Conservation (phyloP, 257 asterid species). For the Solanum piurae region DNA sequence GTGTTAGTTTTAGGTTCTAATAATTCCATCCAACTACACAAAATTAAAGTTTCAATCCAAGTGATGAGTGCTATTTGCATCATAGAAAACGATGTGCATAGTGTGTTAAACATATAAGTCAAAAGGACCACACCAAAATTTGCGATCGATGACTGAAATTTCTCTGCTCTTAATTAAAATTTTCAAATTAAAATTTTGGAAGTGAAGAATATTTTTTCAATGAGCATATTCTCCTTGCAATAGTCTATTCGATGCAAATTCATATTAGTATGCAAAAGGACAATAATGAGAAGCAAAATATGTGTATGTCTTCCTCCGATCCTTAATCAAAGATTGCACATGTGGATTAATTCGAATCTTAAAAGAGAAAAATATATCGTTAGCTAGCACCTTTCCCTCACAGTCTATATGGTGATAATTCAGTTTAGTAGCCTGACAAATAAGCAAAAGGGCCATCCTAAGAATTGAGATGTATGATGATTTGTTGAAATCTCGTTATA, state of each 20-base stretch:
- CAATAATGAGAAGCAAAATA: too few relatives aligned
- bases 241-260: neutral
- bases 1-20: neutral
- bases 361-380: too few relatives aligned
- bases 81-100: neutral
- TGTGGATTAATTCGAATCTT: too few relatives aligned
- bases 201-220: neutral
- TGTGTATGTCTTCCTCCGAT: neutral
- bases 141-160: neutral
- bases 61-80: neutral
- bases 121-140: neutral
- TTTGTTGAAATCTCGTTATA: too few relatives aligned
- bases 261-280: neutral
- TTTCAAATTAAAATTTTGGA: neutral
- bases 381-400: too few relatives aligned
- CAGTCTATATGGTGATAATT: too few relatives aligned
- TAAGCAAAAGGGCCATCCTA: too few relatives aligned
- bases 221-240: neutral
- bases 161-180: neutral
- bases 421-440: too few relatives aligned
- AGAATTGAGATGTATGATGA: too few relatives aligned
- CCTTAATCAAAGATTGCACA: neutral
- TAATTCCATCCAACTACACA: neutral
- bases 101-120: neutral
- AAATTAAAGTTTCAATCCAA: neutral